Evolutionary conservation across 208 protist species (phyloP), one percentile per base, ranked within the genome.

Genomic region (Novymonas esmeraldas): DNA sequence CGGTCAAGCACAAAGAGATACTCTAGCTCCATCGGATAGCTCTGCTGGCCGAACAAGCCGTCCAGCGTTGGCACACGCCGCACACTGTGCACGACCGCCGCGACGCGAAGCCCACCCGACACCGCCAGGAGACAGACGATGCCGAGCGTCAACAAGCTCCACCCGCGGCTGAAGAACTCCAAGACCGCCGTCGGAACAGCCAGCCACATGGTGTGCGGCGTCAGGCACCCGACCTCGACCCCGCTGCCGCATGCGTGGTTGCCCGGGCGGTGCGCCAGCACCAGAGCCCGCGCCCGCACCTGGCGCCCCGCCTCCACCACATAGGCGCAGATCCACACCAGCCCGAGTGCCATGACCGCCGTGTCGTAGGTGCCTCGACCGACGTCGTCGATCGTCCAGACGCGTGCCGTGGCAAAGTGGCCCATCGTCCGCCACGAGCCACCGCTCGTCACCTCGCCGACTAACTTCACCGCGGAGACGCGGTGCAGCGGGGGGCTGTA

Each of bases 401-500:
- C 41, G 14, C 46, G 70, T 3, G 84, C 64, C 2, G 48, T 36
- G 11, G 46, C 26, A n/a, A 82, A 20, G 0, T 50, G 7, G 9
- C 59, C 46, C 9, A 39, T 29, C 34, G 76, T 71, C 18, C 39
- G 22, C 79, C 79, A 84, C 52, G 62, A 45, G 11, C 79, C 79
- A 13, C 73, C 68, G 24, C 56, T 39, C 18, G 51, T 73, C n/a
- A 81, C 56, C 72, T 89, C 83, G 20, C 68, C 75, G 44, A 73
- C 70, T 45, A 89, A 18, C 64, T 82, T 80, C 26, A 82, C 73
- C 22, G 57, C 49, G 3, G 61, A 42, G 26, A 85, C 81, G 18
- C 61, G 59, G 41, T 83, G 67, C 51, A 81, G 52, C 1, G 67
- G 41, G 0, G 83, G 76, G 63, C 69, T 74, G 73, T 89, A 89